These are phyloP conservation scores for Carallia pectinifolia DNA, from an alignment of 345 rosid genomes.

Conservation along the genomic window DNA sequence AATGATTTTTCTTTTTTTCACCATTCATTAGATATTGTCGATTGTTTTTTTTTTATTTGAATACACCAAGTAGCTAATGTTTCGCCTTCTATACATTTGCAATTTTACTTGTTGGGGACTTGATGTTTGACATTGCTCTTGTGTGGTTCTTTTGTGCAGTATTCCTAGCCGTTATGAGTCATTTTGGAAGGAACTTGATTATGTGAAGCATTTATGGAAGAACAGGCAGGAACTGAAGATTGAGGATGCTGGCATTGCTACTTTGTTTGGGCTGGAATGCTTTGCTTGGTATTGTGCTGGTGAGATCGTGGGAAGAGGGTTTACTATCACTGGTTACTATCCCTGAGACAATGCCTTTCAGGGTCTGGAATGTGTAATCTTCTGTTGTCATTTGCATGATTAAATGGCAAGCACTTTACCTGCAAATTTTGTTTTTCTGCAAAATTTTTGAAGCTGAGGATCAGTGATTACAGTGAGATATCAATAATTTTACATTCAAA, in stretches of 20 bases:
- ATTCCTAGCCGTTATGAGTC: conserved; percentile 64
- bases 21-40: not conserved
- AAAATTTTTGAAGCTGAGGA: conserved; percentile 59
- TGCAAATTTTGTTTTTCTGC: conserved; percentile 41
- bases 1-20: not conserved
- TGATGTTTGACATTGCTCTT: not conserved
- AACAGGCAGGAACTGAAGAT: conserved; percentile 65
- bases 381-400: conserved; percentile 26
- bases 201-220: conserved; percentile 63
- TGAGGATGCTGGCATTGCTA: conserved; percentile 78
- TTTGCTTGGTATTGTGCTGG: conserved; percentile 47
- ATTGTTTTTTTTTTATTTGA: too few species aligned
- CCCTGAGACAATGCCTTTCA: conserved; percentile 25
- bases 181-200: conserved; percentile 73
- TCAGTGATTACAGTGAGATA: conserved; percentile 38
- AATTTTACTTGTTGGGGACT: not conserved
- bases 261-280: conserved; percentile 63
- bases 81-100: not conserved
- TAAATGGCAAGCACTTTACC: conserved; percentile 24
- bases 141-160: conserved; percentile 33
- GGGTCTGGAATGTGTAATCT: conserved; percentile 26
- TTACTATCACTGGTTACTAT: conserved; percentile 35
- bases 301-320: conserved; percentile 83
- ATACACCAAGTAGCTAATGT: too few species aligned
- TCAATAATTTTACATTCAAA: conserved; percentile 43